These are phyloP conservation scores for Atractiella rhizophila DNA, from an alignment of 768 basidiomycete genomes.

Conservation along the genomic window DNA sequence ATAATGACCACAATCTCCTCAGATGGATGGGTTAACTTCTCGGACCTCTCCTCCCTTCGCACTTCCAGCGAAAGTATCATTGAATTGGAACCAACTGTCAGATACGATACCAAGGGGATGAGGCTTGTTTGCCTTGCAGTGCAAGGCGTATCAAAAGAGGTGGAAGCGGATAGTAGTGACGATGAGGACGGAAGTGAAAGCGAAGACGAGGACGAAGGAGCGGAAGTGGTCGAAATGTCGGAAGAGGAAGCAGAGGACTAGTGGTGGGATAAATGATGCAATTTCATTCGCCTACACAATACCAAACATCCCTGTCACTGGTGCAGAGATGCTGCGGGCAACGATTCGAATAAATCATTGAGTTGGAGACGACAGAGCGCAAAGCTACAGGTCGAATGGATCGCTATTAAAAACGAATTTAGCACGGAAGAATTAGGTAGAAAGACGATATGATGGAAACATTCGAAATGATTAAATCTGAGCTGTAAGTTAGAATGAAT, in stretches of 20 bases:
- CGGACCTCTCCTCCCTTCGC: constrained; percentile 36
- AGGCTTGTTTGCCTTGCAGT: constrained; percentile 42
- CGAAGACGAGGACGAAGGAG: constrained; percentile 1
- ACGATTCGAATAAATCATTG: too few species aligned
- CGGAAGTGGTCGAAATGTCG: not conserved
- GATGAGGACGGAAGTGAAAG: constrained; percentile 15
- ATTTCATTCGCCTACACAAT: not conserved
- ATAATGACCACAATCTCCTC: constrained; percentile 54
- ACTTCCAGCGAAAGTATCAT: constrained; percentile 11
- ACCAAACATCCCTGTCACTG: not conserved
- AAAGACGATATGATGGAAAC: not conserved
- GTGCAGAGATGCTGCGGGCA: not conserved
- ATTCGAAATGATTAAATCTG: not conserved
- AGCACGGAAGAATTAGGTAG: not conserved
- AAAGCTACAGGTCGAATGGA: too few species aligned
- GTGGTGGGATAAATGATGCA: not conserved
- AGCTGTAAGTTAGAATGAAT: not conserved
- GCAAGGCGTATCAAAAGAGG: constrained; percentile 24
- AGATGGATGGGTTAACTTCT: constrained; percentile 59
- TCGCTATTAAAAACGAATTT: not conserved
- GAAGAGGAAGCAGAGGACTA: not conserved
- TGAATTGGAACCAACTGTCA: constrained; percentile 32
- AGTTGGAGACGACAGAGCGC: not conserved
- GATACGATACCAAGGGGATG: constrained; percentile 63
- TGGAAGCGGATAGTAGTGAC: constrained; percentile 14